Base-by-base conservation (phyloP, 2,329 filamentous ascomycete genomes). In the Alternaria gaisen region DNA sequence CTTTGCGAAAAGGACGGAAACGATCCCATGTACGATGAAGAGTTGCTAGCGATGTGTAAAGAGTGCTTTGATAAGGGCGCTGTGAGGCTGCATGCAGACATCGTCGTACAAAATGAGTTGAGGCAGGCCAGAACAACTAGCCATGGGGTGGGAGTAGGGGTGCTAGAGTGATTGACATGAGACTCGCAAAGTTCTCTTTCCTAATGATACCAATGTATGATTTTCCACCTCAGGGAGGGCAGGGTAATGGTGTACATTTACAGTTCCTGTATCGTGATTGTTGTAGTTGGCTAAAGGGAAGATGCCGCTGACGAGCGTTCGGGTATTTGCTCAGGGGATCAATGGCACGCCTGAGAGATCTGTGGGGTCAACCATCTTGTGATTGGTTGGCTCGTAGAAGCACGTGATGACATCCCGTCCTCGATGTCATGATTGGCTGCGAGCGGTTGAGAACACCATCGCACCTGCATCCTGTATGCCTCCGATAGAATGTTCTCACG, bases 331-430 rank as follows among this genome's bases (percentile, higher is more conserved):
- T 30, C 28, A 30, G 28, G 28, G 28, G 28, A 30, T 30, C 7
- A 2, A 28, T 34, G 20, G 46, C 12, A 22, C 46, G 46, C 46
- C 18, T 48, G 30, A 36, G 46, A n/a, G 9, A 16, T 24, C 30
- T 36, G 20, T 32, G 38, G 32, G 11, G n/a, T 12, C 20, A 8
- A 14, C 14, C 9, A 5, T 41, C 14, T 38, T 12, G 16, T 57
- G 61, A 64, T 64, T 60, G 54, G 61, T 26, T 6, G 32, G 55
- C 41, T 66, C 58, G 64, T 64, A 62, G 52, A 59, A 36, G 32
- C 61, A 64, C 56, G 58, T 64, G 64, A 65, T 20, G n/a, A 2
- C 5, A 3, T 14, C 28, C 14, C 6, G 16, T 34, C 36, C n/a
- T 36, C 51, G 28, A 18, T 18, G 42, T 32, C 51, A 32, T 34